Base-by-base conservation (phyloP, 2,329 filamentous ascomycete species). In the Aspergillus tamarii region DNA sequence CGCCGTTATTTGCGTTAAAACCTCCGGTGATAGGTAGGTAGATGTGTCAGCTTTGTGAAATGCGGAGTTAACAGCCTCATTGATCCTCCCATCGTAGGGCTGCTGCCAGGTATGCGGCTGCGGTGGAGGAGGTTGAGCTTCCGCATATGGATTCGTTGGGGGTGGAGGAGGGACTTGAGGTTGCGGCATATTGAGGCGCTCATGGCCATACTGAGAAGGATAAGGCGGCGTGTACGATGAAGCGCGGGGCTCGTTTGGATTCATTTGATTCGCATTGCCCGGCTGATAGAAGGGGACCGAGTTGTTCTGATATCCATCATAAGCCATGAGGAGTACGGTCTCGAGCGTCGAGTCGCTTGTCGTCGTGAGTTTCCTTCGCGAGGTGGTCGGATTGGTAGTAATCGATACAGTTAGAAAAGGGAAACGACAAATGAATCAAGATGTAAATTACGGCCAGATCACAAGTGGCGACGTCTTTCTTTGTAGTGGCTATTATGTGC, bases 1-100 rank as follows among this genome's bases (percentile, higher is more conserved):
- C 60, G 84, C 83, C 1, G 85, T 88, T 67, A 89, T 87, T 65
- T 87, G 84, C 55, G 85, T 84, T 57, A 90, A 82, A 26, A 90
- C 78, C 9, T 87, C 85, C 2, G 87, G 87, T 58, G 88, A 84
- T 14, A 90, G 77, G 45, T 83, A 81, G 63, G 79, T 80, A 10
- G 82, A 78, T 10, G 81, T 76, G 46, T 84, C 80, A 12, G 83
- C 80, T 58, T 82, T 82, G 68, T 84, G 79, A 64, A 87, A 85
- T 11, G 85, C 85, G 66, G 83, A 83, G 68, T 81, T 83, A 67
- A 88, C 84, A 39, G 85, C 86, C 69, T 87, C 84, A 68, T 84
- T 84, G 67, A 88, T 82, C 14, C 83, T 82, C 6, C 74, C 74
- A 3, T 57, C 21, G 19, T 55, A 61, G 8, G 53, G 53, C 45